These are phyloP conservation scores for Fusarium buharicum DNA, from an alignment of 2,329 filamentous ascomycete species.

Conservation along the genomic window DNA sequence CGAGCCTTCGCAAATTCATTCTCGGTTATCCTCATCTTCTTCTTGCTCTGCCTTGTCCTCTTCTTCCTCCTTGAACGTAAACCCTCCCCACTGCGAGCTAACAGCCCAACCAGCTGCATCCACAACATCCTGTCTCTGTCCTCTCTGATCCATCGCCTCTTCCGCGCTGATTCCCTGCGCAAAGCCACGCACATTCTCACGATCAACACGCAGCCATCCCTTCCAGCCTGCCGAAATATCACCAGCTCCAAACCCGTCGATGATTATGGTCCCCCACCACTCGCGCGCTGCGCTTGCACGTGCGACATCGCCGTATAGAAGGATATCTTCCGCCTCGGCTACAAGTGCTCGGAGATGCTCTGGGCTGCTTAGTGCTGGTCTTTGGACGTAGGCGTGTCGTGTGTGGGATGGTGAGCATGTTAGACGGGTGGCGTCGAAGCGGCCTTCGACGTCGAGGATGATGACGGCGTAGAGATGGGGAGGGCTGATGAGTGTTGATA, in stretches of 20 bases:
- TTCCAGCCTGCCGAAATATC: constrained; percentile 51
- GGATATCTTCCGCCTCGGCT: constrained; percentile 56
- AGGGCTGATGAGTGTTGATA: constrained; percentile 61
- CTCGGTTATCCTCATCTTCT: background rate
- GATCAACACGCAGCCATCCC: constrained; percentile 65
- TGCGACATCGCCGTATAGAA: constrained; percentile 59
- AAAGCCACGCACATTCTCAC: constrained; percentile 55
- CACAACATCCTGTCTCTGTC: constrained; percentile 53
- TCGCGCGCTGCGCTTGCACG: constrained; percentile 58
- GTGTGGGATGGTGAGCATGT: constrained; percentile 53
- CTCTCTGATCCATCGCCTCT: constrained; percentile 58
- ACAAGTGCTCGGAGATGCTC: constrained; percentile 52
- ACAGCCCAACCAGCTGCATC: constrained; percentile 59
- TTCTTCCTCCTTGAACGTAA: constrained; percentile 52
- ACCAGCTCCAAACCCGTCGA: constrained; percentile 55
- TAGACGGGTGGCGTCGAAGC: constrained; percentile 65
- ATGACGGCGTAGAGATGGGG: constrained; percentile 62
- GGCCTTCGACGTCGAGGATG: constrained; percentile 64
- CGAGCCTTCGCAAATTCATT: background rate
- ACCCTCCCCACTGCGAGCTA: constrained; percentile 61
- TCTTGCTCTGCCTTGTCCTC: background rate
- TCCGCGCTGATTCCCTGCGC: constrained; percentile 53
- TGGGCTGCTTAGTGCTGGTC: constrained; percentile 48
- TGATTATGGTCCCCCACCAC: constrained; percentile 69
- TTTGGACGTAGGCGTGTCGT: constrained; percentile 62